Conservation (phyloP, 192 early-diverging fungal genomes). For the Diversispora epigaea region DNA sequence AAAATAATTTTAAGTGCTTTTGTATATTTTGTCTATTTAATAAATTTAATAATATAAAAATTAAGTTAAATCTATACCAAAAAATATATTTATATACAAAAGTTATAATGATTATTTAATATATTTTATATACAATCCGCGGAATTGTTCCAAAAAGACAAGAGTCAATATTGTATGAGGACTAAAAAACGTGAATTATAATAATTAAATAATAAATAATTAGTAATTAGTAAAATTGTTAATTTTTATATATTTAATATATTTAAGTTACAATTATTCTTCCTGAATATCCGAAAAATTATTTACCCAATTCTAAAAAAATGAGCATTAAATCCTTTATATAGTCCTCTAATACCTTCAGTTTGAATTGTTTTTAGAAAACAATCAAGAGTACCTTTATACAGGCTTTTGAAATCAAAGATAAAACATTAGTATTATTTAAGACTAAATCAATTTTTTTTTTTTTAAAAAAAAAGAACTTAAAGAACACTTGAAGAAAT, state of each 20-base stretch:
- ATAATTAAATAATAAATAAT: neutral
- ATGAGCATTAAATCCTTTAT: constrained; percentile 92
- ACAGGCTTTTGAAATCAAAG: constrained; percentile 46
- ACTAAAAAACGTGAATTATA: constrained; percentile 37
- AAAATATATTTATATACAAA: neutral
- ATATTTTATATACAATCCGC: constrained; percentile 33
- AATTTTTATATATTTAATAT: constrained; percentile 8
- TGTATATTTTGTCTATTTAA: no score
- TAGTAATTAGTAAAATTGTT: constrained; percentile 4
- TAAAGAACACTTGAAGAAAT: no score
- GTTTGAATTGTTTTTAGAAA: constrained; percentile 77
- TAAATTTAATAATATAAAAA: no score
- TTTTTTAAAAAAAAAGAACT: neutral
- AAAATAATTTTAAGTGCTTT: no score
- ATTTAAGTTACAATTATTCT: neutral
- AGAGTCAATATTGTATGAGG: constrained; percentile 93
- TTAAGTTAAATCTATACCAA: no score
- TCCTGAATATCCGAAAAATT: neutral
- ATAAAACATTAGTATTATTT: neutral
- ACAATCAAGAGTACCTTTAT: constrained; percentile 82
- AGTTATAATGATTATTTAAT: neutral
- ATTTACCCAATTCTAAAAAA: constrained; percentile 85
- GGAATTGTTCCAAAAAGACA: constrained; percentile 80
- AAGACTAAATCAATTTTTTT: neutral
- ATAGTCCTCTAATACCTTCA: constrained; percentile 82